Evolutionary conservation across 1,284 basidiomycete genomes (phyloP).

Genomic region (Sanghuangporus sanghuang): DNA sequence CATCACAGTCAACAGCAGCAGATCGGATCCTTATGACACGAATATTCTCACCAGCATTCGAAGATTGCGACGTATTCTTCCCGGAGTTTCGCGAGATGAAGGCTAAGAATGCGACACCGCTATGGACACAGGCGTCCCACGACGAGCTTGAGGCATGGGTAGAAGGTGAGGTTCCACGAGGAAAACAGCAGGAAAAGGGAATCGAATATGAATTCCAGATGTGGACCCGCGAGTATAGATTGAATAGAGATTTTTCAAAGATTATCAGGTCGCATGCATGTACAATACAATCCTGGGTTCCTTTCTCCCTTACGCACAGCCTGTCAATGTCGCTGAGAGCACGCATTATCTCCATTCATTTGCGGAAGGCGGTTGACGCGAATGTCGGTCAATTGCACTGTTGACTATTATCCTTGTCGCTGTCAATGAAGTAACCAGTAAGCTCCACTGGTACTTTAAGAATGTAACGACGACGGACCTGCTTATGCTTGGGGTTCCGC

Average conservation of each 20-base stretch:
- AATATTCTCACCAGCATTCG: slow-evolving; percentile 67
- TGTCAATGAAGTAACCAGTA: slow-evolving; percentile 25
- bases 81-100: slow-evolving; percentile 55
- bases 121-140: slow-evolving; percentile 60
- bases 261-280: slow-evolving; percentile 1
- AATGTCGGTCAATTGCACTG: neutral
- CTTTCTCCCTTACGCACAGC: neutral
- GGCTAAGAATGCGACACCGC: slow-evolving; percentile 21
- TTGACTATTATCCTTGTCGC: slow-evolving; percentile 51
- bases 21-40: slow-evolving; percentile 87
- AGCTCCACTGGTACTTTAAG: neutral
- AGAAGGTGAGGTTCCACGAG: slow-evolving; percentile 72
- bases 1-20: slow-evolving; percentile 29
- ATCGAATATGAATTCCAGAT: slow-evolving; percentile 88
- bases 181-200: slow-evolving; percentile 76
- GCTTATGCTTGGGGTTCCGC: slow-evolving; percentile 96
- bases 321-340: neutral
- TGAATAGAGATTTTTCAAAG: neutral
- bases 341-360: neutral
- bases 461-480: slow-evolving; percentile 52
- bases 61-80: slow-evolving; percentile 85
- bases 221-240: slow-evolving; percentile 57
- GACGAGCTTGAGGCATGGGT: slow-evolving; percentile 68
- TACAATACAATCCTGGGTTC: neutral
- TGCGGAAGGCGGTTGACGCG: neutral